phyloP scores from a whole-genome alignment of 805 yeast species.

The Starmera dryadoides region DNA sequence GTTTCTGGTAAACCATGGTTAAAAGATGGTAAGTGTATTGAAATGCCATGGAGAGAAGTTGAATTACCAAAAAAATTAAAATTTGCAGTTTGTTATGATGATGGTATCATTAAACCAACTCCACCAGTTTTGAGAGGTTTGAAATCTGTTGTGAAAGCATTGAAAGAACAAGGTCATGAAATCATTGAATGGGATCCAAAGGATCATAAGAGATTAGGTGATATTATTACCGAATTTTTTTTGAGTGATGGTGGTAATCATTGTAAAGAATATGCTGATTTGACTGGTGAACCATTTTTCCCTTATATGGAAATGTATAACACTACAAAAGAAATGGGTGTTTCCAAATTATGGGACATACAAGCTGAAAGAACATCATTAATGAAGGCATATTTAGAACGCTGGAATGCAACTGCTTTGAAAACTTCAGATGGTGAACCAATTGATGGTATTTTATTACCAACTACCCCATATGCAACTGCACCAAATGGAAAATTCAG shows the following conservation, averaged over 20 bases:
- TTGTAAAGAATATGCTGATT: slow-evolving; percentile 23
- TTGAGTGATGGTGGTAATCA: slow-evolving; percentile 38
- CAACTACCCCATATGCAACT: slow-evolving; percentile 37
- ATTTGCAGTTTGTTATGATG: slow-evolving; percentile 34
- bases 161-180: slow-evolving; percentile 40
- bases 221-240: slow-evolving; percentile 24
- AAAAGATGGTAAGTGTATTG: slow-evolving; percentile 32
- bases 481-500: slow-evolving; percentile 26
- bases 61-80: slow-evolving; percentile 29
- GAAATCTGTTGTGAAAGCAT: slow-evolving; percentile 21
- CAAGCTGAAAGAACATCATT: slow-evolving; percentile 32
- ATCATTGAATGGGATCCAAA: slow-evolving; percentile 41
- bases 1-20: slow-evolving; percentile 33
- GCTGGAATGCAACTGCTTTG: slow-evolving; percentile 32
- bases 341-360: slow-evolving; percentile 34
- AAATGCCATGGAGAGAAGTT: slow-evolving; percentile 34
- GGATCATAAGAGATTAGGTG: slow-evolving; percentile 27
- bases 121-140: slow-evolving; percentile 44
- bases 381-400: slow-evolving; percentile 31
- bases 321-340: slow-evolving; percentile 26
- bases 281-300: slow-evolving; percentile 37
- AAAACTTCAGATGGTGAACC: slow-evolving; percentile 30
- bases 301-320: slow-evolving; percentile 29
- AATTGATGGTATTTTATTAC: slow-evolving; percentile 42
- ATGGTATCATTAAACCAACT: slow-evolving; percentile 38